Conservation (phyloP, 441 rosid species). For the Croton setiger region DNA sequence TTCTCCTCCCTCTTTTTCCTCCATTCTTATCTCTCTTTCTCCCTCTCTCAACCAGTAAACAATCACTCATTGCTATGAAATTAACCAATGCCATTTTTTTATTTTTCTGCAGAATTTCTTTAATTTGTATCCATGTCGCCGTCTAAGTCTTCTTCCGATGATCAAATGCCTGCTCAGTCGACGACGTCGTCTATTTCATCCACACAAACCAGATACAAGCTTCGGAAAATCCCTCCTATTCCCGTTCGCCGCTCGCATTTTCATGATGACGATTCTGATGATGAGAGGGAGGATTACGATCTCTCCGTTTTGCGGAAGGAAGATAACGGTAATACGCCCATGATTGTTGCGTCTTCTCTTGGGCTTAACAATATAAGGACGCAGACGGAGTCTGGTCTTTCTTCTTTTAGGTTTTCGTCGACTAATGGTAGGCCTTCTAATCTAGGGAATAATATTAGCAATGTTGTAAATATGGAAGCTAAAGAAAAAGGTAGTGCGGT, state of each 20-base stretch:
- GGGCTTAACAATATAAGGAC: constrained; percentile 81
- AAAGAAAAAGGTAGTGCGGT: constrained; percentile 20
- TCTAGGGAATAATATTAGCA: constrained; percentile 14
- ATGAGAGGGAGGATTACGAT: constrained; percentile 12
- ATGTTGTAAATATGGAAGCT: constrained; percentile 14
- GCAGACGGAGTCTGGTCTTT: constrained; percentile 62
- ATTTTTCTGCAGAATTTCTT: too few relatives aligned
- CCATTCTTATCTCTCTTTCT: constrained; percentile 1
- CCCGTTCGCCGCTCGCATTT: constrained; percentile 33
- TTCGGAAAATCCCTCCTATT: constrained; percentile 64
- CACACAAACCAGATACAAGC: constrained; percentile 33
- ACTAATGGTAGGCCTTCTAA: constrained; percentile 28
- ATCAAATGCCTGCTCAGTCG: constrained; percentile 25
- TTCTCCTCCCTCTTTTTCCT: constrained; percentile 5
- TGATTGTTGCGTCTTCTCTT: constrained; percentile 55
- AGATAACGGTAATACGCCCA: constrained; percentile 15
- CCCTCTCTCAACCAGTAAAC: constrained; percentile 3
- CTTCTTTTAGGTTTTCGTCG: constrained; percentile 57
- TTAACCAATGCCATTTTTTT: background rate
- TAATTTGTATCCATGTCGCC: constrained; percentile 30
- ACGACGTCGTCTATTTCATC: constrained; percentile 17
- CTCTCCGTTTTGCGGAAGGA: background rate
- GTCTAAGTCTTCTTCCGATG: constrained; percentile 1
- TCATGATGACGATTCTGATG: constrained; percentile 12
- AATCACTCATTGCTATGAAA: constrained; percentile 13